Conservation (phyloP, 495 filamentous ascomycete species). For the Neurospora sp. region DNA sequence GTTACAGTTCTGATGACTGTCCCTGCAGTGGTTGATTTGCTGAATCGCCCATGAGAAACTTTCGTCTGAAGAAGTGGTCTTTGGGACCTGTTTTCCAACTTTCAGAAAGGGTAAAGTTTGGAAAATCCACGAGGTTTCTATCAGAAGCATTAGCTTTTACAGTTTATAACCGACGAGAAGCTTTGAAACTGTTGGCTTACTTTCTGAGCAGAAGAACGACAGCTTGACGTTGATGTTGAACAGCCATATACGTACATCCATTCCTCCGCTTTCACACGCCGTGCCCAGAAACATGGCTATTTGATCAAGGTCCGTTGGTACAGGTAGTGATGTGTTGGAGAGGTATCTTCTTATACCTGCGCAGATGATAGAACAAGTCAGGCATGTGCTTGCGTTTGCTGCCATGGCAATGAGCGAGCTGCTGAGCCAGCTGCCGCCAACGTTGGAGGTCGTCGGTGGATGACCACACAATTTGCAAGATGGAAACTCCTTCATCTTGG, state of each 20-base stretch:
- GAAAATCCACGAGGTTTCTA: not conserved
- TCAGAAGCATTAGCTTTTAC: not conserved
- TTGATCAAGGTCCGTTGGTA: not conserved
- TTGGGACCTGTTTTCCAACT: not conserved
- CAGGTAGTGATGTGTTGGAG: not conserved
- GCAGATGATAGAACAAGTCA: not conserved
- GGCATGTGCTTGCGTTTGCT: not conserved
- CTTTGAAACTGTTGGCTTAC: too few species aligned
- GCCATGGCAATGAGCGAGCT: not conserved
- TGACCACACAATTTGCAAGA: not conserved
- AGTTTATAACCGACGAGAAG: too few species aligned
- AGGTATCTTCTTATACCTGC: not conserved
- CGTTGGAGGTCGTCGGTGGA: not conserved
- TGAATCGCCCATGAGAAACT: slow-evolving; percentile 1
- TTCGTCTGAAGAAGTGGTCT: not conserved
- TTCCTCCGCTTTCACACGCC: too few species aligned
- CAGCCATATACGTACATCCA: too few species aligned
- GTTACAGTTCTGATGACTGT: not conserved
- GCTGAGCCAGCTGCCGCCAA: not conserved
- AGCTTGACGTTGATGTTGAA: too few species aligned
- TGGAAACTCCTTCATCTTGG: too few species aligned
- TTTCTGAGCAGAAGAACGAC: too few species aligned
- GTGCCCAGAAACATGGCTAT: too few species aligned
- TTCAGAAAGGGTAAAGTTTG: not conserved
- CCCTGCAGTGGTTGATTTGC: not conserved